Percentiles rank a stretch among this genome's conserved stretches.
These are phyloP conservation scores for Stentor roeselii DNA, from an alignment of 73 alveolate genomes.

Conservation along the genomic window DNA sequence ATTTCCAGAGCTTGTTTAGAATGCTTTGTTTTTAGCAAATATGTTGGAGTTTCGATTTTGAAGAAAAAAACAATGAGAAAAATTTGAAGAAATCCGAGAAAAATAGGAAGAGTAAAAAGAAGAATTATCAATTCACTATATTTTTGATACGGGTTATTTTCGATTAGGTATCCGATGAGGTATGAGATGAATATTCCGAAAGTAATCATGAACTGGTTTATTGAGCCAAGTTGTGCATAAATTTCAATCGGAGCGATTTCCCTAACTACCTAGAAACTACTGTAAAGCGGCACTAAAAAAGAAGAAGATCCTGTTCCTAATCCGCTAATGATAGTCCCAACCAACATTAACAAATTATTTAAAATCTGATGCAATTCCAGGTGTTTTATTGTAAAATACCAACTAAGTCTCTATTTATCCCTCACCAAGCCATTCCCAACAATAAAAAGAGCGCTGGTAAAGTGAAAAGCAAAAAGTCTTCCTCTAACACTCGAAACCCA, in stretches of 20 bases:
- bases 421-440: background rate
- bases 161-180: background rate
- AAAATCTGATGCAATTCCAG: background rate
- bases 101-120: background rate
- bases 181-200: conserved; percentile 1
- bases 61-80: background rate
- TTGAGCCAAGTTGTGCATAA: background rate
- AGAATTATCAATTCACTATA: background rate
- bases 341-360: too few relatives aligned
- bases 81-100: background rate
- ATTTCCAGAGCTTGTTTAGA: background rate
- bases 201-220: conserved; percentile 13
- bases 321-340: conserved; percentile 2
- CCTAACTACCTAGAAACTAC: background rate
- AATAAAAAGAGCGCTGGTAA: background rate
- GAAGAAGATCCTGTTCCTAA: background rate
- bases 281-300: conserved; percentile 8
- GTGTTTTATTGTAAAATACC: background rate
- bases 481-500: background rate
- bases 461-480: background rate
- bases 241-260: background rate
- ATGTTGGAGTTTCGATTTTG: conserved; percentile 14
- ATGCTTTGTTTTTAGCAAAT: background rate
- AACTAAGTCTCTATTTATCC: conserved; percentile 9
- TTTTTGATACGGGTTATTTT: too few relatives aligned